Base-by-base conservation (phyloP, 2,329 filamentous ascomycete genomes). In the Botrytis galanthina region DNA sequence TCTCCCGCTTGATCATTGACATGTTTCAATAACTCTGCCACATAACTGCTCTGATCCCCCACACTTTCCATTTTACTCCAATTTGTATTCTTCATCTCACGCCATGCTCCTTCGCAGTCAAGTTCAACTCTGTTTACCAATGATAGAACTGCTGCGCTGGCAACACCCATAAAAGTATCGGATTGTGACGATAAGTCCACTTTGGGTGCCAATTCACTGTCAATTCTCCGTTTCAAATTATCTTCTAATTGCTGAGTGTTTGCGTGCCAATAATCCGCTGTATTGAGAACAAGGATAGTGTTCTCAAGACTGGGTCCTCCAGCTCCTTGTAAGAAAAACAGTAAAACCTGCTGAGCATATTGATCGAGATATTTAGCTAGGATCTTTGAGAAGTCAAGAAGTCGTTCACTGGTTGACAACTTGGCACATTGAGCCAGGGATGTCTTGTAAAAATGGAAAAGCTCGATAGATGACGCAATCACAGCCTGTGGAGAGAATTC, bases 391-490 rank as follows among this genome's bases (percentile, higher is more conserved):
- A 99, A 84, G 76, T 99, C 95, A 18, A 97, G 86, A 60, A 99
- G 84, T 59, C 94, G 90, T 72, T 92, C 91, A n/a, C 94, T 93
- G 0, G 95, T 98, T 0, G 96, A 98, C 1, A 99, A 87, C 82
- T 98, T 98, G 6, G 96, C 94, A 82, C 96, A 99, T 83, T 99
- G 96, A 5, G 94, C 94, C 51, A 99, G 84, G 0, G 94, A 95
- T 74, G 95, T 88, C 75, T 97, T 94, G 84, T 99, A 99, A 81
- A 98, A 97, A 79, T 97, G 94, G 83, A 99, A 99, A 0, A 99
- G 88, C 81, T 99, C 96, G 63, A 97, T 98, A 5, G 96, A 97
- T 0, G 96, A 98, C 2, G 92, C 87, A 73, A 98, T 95, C 73
- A 99, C 95, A 62, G 93, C 90, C 81, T 97, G 93, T 0, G 93